Evolutionary conservation across 768 basidiomycete genomes (phyloP).

Genomic region (Leccinum boreale): DNA sequence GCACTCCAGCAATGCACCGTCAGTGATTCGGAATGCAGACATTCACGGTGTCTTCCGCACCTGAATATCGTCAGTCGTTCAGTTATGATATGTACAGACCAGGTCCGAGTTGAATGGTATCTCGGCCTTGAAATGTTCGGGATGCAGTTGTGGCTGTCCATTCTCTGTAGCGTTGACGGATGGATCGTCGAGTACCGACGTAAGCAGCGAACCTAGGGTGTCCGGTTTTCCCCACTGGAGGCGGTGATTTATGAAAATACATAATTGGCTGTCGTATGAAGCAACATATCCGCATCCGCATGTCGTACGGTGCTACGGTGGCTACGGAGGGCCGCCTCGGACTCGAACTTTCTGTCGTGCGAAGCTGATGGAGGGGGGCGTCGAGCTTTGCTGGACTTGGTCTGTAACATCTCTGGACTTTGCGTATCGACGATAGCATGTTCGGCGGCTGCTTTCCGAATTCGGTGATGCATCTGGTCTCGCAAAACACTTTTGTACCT

Average conservation of each 20-base stretch:
- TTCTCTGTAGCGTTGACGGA: slow-evolving; percentile 18
- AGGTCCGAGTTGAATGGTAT: slow-evolving; percentile 47
- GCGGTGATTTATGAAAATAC: slow-evolving; percentile 52
- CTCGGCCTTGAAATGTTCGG: slow-evolving; percentile 61
- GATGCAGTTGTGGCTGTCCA: not conserved
- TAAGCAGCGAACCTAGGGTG: slow-evolving; percentile 50
- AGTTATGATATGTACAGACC: slow-evolving; percentile 58
- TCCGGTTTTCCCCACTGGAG: slow-evolving; percentile 77
- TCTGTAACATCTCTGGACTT: not conserved
- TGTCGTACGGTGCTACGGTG: not conserved
- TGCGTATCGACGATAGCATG: not conserved
- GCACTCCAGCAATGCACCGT: slow-evolving; percentile 56
- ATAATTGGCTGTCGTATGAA: slow-evolving; percentile 53
- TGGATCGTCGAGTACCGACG: slow-evolving; percentile 44
- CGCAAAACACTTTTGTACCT: not conserved
- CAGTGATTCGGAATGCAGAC: not conserved
- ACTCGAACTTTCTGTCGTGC: not conserved
- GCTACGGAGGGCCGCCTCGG: not conserved
- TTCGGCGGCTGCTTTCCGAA: not conserved
- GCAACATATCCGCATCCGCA: no score
- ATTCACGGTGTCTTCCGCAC: slow-evolving; percentile 33
- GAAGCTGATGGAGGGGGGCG: not conserved
- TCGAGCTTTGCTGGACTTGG: not conserved
- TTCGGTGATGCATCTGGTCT: not conserved
- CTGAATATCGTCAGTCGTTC: slow-evolving; percentile 90